Conservation (phyloP, 78 protist species). For the Pirum gemmata region DNA sequence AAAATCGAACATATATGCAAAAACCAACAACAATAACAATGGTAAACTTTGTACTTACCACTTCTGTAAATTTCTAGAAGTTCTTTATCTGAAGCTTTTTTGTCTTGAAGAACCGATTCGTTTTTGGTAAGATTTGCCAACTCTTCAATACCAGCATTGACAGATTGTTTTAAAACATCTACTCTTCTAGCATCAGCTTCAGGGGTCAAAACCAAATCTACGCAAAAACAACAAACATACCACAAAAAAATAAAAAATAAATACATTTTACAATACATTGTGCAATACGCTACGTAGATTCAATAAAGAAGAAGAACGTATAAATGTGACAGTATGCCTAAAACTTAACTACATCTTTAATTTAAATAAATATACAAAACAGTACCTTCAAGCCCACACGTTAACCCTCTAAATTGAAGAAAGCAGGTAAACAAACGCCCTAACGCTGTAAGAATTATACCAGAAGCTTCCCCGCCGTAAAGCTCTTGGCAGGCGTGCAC, state of each 20-base stretch:
- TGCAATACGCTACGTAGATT: too few species aligned
- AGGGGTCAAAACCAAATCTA: constrained; percentile 9
- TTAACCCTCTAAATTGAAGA: constrained; percentile 52
- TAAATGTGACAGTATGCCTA: too few species aligned
- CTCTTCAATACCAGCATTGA: constrained; percentile 47
- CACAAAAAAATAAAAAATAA: too few species aligned
- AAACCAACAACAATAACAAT: not conserved
- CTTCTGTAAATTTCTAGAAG: not conserved
- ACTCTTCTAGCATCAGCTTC: constrained; percentile 50
- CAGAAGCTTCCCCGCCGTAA: constrained; percentile 82
- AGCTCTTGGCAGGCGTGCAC: constrained; percentile 81
- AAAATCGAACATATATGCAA: not conserved
- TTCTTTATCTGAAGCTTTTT: not conserved
- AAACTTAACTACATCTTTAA: too few species aligned
- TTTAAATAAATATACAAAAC: too few species aligned
- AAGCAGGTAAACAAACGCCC: constrained; percentile 84
- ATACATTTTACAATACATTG: too few species aligned
- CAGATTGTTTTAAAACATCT: constrained; percentile 45
- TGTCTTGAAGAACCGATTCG: not conserved
- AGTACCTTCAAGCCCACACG: constrained; percentile 32
- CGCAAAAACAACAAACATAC: too few species aligned
- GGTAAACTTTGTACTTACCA: not conserved
- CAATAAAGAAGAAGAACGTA: too few species aligned
- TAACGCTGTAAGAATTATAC: constrained; percentile 75
- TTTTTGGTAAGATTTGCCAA: constrained; percentile 39